Conservation (phyloP, 768 basidiomycete genomes). For the Lactifluus pinguis region DNA sequence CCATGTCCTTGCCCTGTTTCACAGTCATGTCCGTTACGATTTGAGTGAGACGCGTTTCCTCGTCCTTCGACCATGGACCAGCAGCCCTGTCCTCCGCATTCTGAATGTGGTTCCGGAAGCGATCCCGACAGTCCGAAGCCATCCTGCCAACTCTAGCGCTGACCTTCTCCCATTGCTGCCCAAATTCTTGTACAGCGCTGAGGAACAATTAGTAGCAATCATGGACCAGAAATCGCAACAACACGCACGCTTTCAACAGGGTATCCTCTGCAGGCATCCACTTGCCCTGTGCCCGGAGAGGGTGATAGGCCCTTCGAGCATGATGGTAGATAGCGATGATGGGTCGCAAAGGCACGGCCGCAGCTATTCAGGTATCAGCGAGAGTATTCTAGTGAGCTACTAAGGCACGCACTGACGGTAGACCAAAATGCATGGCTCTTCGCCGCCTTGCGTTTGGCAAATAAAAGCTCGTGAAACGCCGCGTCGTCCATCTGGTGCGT, state of each 20-base stretch:
- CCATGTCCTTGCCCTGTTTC: conserved; percentile 59
- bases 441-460: conserved; percentile 51
- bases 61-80: conserved; percentile 72
- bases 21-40: conserved; percentile 73
- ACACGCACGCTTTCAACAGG: conserved; percentile 48
- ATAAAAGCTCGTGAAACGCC: conserved; percentile 55
- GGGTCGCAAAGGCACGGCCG: conserved; percentile 63
- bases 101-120: conserved; percentile 76
- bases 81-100: conserved; percentile 50
- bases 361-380: conserved; percentile 34
- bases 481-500: conserved; percentile 43
- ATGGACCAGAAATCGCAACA: background rate
- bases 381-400: background rate
- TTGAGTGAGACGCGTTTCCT: conserved; percentile 62
- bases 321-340: conserved; percentile 82
- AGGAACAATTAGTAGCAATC: background rate
- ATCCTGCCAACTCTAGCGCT: conserved; percentile 61
- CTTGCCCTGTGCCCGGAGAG: conserved; percentile 56
- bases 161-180: conserved; percentile 78
- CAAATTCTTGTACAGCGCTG: conserved; percentile 61
- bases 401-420: conserved; percentile 53
- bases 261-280: conserved; percentile 65
- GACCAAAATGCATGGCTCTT: conserved; percentile 64
- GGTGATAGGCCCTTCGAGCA: conserved; percentile 61
- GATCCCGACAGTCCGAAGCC: conserved; percentile 75